Conservation (phyloP, 169 alveolate species). For the Babesia ovis region DNA sequence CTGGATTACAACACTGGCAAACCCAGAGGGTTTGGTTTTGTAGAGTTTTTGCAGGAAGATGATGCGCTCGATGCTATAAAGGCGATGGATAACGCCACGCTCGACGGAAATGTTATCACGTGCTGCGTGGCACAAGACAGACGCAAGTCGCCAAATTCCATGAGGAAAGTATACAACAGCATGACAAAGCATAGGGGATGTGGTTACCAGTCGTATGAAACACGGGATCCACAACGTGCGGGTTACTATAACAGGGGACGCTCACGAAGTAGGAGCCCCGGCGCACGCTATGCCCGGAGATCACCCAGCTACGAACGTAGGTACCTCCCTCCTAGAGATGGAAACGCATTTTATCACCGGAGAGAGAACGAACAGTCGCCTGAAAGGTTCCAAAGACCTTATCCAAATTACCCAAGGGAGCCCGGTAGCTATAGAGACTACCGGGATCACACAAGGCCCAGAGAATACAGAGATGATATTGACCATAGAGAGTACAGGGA, state of each 20-base stretch:
- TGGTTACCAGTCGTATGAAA: background rate
- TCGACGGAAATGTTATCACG: conserved; percentile 85
- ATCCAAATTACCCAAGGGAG: conserved; percentile 10
- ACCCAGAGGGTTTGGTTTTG: conserved; percentile 91
- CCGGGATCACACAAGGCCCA: conserved; percentile 21
- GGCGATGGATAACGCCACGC: conserved; percentile 80
- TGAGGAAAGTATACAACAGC: conserved; percentile 73
- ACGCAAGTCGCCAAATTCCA: conserved; percentile 87
- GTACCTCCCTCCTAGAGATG: conserved; percentile 23
- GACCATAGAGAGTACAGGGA: conserved; percentile 34
- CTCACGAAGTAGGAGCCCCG: conserved; percentile 54
- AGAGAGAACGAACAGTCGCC: conserved; percentile 23
- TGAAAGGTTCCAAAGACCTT: conserved; percentile 17
- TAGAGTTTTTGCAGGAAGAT: conserved; percentile 84
- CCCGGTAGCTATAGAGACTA: conserved; percentile 37
- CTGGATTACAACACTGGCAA: conserved; percentile 78
- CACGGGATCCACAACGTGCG: conserved; percentile 1
- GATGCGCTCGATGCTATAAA: conserved; percentile 87
- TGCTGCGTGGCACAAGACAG: conserved; percentile 89
- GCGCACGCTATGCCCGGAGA: conserved; percentile 41
- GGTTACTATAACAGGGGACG: conserved; percentile 24
- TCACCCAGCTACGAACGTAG: conserved; percentile 43
- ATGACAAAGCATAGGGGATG: background rate
- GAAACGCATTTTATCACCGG: conserved; percentile 3
- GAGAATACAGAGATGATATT: conserved; percentile 23